Percentiles rank a stretch among this genome's conserved stretches.
phyloP scores from a whole-genome alignment of 495 filamentous ascomycete species.

The Penicillium dipodomyicola region DNA sequence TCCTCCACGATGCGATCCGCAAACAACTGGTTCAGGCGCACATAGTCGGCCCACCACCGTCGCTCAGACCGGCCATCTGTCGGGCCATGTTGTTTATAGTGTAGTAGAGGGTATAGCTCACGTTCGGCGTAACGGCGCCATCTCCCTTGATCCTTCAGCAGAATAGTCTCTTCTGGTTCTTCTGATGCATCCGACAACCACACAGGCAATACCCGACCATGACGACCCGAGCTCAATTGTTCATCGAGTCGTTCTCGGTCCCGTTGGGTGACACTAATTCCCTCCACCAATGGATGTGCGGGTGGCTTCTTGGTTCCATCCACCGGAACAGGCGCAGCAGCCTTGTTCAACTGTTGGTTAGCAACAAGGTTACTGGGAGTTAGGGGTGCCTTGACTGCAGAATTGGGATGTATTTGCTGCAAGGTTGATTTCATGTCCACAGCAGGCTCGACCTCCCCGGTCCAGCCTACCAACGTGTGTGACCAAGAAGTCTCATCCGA shows the following conservation, averaged over 20 bases:
- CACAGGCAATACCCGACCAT: conserved; percentile 71
- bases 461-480: conserved; percentile 88
- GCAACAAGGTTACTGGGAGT: conserved; percentile 17
- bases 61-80: conserved; percentile 77
- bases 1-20: conserved; percentile 79
- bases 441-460: conserved; percentile 73
- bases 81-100: conserved; percentile 89
- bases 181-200: conserved; percentile 77
- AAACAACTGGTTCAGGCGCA: conserved; percentile 81
- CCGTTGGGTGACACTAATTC: conserved; percentile 58
- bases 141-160: conserved; percentile 71
- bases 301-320: conserved; percentile 54
- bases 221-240: conserved; percentile 64
- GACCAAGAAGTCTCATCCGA: conserved; percentile 74
- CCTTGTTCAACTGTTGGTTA: conserved; percentile 48
- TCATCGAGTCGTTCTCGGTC: conserved; percentile 68
- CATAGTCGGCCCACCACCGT: conserved; percentile 86
- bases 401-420: conserved; percentile 36
- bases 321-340: conserved; percentile 69
- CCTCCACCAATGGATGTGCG: conserved; percentile 57
- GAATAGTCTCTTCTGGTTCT: conserved; percentile 58
- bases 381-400: conserved; percentile 23
- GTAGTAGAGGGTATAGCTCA: conserved; percentile 84
- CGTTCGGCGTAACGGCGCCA: conserved; percentile 89
- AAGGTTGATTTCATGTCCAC: conserved; percentile 35